Conservation (phyloP, 768 basidiomycete genomes). For the Boletus eberwhitei region DNA sequence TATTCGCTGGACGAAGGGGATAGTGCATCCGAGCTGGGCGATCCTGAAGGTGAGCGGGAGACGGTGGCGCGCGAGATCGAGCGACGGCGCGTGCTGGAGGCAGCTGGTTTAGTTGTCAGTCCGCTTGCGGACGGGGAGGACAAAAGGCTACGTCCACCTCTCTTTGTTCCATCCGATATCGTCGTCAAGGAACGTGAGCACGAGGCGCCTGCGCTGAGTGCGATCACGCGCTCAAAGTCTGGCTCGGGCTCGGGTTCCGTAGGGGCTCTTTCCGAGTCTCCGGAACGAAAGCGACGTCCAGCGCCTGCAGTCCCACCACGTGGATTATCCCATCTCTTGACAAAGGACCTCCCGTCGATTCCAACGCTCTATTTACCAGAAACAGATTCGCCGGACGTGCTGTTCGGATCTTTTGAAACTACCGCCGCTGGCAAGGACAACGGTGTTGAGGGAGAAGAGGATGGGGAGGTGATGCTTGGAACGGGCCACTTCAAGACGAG, state of each 20-base stretch:
- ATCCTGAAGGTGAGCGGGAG: constrained; percentile 36
- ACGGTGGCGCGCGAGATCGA: constrained; percentile 66
- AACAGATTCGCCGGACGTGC: constrained; percentile 1
- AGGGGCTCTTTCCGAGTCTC: constrained; percentile 42
- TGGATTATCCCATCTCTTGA: constrained; percentile 15
- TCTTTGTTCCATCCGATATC: constrained; percentile 25
- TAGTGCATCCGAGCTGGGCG: constrained; percentile 9
- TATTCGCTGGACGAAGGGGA: constrained; percentile 31
- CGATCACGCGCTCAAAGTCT: constrained; percentile 4
- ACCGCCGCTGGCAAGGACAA: not conserved
- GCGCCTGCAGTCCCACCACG: constrained; percentile 24
- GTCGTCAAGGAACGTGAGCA: not conserved
- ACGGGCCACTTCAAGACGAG: constrained; percentile 1
- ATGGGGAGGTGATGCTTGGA: not conserved
- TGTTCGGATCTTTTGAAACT: not conserved
- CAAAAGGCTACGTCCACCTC: not conserved
- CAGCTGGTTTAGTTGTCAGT: constrained; percentile 82
- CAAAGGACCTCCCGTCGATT: constrained; percentile 55
- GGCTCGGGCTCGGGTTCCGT: constrained; percentile 17
- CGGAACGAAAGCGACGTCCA: constrained; percentile 25
- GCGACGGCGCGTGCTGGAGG: constrained; percentile 78
- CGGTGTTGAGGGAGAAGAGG: not conserved
- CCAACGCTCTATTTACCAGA: constrained; percentile 35
- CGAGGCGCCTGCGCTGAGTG: not conserved
- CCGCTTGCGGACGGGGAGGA: not conserved